phyloP scores from a whole-genome alignment of 139 green algal species.

The Asterochloris erici region DNA sequence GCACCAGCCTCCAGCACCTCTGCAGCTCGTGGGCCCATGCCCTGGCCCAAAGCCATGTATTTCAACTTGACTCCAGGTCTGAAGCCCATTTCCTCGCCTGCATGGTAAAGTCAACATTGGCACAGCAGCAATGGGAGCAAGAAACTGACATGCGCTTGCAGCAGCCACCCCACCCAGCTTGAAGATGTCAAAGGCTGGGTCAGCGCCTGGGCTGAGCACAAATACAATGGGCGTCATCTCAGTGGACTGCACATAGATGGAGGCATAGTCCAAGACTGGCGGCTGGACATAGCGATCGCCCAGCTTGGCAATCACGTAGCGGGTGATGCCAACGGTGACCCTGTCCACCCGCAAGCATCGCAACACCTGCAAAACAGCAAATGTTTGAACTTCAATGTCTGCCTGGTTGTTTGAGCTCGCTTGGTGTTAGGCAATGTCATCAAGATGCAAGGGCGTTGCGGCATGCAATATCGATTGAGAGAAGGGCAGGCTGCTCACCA shows the following conservation, averaged over 20 bases:
- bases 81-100: conserved; percentile 82
- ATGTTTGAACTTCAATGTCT: background rate
- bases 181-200: conserved; percentile 89
- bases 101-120: background rate
- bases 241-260: conserved; percentile 68
- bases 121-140: background rate
- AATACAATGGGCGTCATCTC: conserved; percentile 82
- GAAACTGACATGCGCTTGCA: background rate
- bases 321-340: conserved; percentile 70
- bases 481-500: conserved; percentile 10
- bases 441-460: background rate
- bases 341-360: conserved; percentile 81
- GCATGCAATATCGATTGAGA: background rate
- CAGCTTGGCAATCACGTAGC: conserved; percentile 65
- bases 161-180: conserved; percentile 45
- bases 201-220: conserved; percentile 83
- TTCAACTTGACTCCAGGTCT: conserved; percentile 79
- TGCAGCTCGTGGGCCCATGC: conserved; percentile 79
- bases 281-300: conserved; percentile 69
- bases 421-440: background rate
- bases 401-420: background rate
- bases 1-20: conserved; percentile 77
- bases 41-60: conserved; percentile 90
- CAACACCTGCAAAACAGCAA: conserved; percentile 42
- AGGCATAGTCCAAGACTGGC: conserved; percentile 72